A percentile compares a stretch with the other conserved stretches of the same genome.
Evolutionary conservation across 305 asterid species (phyloP).

Genomic region (Ruellia speciosa): DNA sequence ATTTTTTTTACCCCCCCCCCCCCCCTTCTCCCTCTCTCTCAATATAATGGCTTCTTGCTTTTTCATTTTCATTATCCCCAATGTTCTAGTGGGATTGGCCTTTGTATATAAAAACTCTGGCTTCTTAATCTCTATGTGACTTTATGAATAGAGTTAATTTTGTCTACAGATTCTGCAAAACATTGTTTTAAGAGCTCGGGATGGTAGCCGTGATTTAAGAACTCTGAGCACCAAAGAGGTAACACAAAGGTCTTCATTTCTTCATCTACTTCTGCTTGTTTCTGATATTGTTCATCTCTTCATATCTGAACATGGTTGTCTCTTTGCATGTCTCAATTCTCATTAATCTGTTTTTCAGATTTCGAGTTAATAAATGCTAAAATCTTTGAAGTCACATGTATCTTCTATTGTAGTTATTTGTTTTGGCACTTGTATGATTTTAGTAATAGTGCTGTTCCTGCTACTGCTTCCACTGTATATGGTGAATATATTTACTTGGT

Average conservation of each 20-base stretch:
- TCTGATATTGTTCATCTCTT: constrained; percentile 8
- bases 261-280: constrained; percentile 11
- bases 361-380: neutral
- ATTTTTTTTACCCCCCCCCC: too few species aligned
- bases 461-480: constrained; percentile 1
- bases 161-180: constrained; percentile 74
- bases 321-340: neutral
- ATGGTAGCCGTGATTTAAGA: constrained; percentile 58
- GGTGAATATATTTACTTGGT: constrained; percentile 5
- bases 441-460: neutral
- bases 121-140: too few species aligned
- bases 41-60: too few species aligned
- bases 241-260: constrained; percentile 14
- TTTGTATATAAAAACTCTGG: too few species aligned
- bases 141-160: neutral
- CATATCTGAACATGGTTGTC: constrained; percentile 2
- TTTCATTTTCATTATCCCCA: too few species aligned
- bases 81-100: too few species aligned
- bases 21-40: too few species aligned
- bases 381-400: neutral
- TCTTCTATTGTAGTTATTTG: neutral
- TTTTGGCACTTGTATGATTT: constrained; percentile 6
- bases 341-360: neutral
- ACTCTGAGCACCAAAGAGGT: constrained; percentile 98
- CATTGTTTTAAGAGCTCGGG: constrained; percentile 63